A percentile compares a stretch with the other conserved stretches of the same genome.
phyloP scores from a whole-genome alignment of 2,329 filamentous ascomycete species.

The Pyrenophora tritici-repentis region DNA sequence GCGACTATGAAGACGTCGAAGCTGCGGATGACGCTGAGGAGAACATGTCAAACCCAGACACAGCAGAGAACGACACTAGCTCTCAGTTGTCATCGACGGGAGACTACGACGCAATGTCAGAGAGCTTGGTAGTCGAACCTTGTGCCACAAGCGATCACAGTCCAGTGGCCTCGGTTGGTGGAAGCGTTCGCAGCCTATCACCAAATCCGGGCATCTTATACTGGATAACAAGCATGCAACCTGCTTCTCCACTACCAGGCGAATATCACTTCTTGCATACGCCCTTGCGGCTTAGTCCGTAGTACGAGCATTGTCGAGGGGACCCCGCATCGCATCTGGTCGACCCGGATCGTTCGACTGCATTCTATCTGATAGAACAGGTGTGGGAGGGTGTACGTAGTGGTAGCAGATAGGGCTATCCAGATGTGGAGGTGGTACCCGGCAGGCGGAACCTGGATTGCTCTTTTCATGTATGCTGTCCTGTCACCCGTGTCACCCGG shows the following conservation, averaged over 20 bases:
- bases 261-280: conserved; percentile 31
- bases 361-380: conserved; percentile 9
- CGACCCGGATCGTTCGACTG: conserved; percentile 19
- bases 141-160: conserved; percentile 2
- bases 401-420: neutral
- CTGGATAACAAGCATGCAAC: conserved; percentile 11
- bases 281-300: conserved; percentile 39
- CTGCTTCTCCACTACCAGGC: conserved; percentile 2
- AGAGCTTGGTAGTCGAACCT: conserved; percentile 4
- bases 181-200: conserved; percentile 24
- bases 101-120: conserved; percentile 7
- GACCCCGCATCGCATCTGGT: conserved; percentile 28
- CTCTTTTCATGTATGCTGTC: neutral
- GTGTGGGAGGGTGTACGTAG: neutral
- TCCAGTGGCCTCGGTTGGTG: neutral
- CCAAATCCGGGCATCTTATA: conserved; percentile 30
- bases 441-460: neutral
- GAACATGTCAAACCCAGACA: neutral
- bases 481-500: conserved; percentile 1
- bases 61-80: neutral
- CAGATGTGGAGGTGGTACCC: conserved; percentile 1
- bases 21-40: neutral
- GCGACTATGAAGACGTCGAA: neutral
- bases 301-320: conserved; percentile 37
- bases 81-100: neutral